These are phyloP conservation scores for Caryocar brasiliense DNA, from an alignment of 441 rosid species.

Conservation along the genomic window DNA sequence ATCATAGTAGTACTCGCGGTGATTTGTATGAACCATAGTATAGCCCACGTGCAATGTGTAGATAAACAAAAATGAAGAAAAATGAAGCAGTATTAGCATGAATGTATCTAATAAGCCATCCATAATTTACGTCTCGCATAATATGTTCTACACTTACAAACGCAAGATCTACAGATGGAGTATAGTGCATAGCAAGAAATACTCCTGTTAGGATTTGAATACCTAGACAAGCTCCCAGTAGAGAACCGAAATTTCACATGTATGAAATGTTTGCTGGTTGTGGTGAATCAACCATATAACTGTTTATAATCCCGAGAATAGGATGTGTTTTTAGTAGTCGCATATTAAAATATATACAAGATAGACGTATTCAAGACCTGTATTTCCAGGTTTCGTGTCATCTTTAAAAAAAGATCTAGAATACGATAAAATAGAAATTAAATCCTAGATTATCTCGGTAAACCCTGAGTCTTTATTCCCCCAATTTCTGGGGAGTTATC, in stretches of 20 bases:
- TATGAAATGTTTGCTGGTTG: background rate
- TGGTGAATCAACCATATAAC: background rate
- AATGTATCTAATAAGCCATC: background rate
- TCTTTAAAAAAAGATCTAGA: too few relatives aligned
- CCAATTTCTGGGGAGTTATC: too few relatives aligned
- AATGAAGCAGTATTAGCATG: background rate
- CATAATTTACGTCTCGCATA: background rate
- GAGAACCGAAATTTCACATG: background rate
- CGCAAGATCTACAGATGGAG: background rate
- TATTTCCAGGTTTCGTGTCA: too few relatives aligned
- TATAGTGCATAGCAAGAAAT: constrained; percentile 2
- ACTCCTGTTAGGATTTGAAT: constrained; percentile 7
- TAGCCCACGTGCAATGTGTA: background rate
- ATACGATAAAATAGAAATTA: too few relatives aligned
- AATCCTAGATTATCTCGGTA: too few relatives aligned
- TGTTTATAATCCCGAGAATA: background rate
- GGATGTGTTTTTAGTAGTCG: background rate
- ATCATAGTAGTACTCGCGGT: background rate
- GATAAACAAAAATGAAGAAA: constrained; percentile 5
- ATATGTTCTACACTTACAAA: background rate
- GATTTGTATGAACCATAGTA: background rate
- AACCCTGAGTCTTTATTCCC: too few relatives aligned
- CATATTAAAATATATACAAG: too few relatives aligned
- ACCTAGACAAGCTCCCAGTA: background rate
- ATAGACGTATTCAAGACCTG: too few relatives aligned